Evolutionary conservation across 805 yeast species (phyloP), one percentile per base, ranked within the genome.

Genomic region (Priceomyces fermenticarens): DNA sequence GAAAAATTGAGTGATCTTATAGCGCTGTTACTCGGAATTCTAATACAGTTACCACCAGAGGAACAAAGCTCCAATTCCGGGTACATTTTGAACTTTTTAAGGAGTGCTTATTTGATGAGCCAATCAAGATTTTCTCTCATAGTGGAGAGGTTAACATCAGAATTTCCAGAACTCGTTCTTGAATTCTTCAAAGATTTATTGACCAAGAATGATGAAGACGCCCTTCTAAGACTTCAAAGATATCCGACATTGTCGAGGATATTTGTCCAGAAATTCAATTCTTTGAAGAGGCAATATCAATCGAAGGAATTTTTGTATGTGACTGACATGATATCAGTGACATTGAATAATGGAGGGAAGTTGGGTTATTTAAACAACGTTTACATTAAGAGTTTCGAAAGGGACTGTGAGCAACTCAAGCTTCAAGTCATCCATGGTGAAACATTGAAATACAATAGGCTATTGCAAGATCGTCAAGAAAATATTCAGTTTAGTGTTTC

Each of bases 381-480:
- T 17, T 42, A 65, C 57, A 39, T 70, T 55, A 61, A 65, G 47
- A 51, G 62, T 45, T 51, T 65, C 54, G 51, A 62, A 38, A 49
- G 59, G 33, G 74, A 70, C 35, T 67, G 72, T 33, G 60, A 55
- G 6, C 61, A 52, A 35, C 51, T 70, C 35, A 59, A 55, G 36
- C 39, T 46, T 1, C 63, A 51, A 43, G 65, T 79, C 2, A 55
- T 69, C 7, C 56, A 67, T 2, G 61, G 67, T 1, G 87, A 81
- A 49, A 55, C 70, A 3, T 65, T 72, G 34, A 75, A 72, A 42
- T 71, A 65, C 43, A 71, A 75, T 42, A 67, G 88, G 26, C 72
- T 75, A 38, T 53, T 71, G 2, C 89, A 84, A 51, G 96, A 87
- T 57, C 74, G 70, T 42, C 77, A 74, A 38, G 93, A 83, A 49